phyloP scores from a whole-genome alignment of 225 moss, liverwort and hornwort species.

The Rhytidiadelphus loreus region DNA sequence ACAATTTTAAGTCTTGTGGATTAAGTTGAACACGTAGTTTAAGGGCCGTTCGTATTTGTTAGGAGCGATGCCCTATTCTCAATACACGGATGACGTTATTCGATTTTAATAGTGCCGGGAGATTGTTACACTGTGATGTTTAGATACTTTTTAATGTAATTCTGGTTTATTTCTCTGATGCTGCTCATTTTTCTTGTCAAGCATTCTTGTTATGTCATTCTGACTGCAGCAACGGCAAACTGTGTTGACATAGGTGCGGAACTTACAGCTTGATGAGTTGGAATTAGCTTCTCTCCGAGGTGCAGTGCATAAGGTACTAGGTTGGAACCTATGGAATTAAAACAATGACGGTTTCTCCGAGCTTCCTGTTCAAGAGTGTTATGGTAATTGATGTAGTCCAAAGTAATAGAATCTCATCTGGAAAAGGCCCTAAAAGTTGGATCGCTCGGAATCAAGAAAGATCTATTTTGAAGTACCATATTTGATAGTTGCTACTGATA shows the following conservation, averaged over 20 bases:
- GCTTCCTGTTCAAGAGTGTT: background rate
- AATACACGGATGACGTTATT: background rate
- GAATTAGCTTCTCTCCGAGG: slow-evolving; percentile 96
- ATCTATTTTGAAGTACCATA: background rate
- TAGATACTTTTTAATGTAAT: background rate
- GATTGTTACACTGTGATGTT: background rate
- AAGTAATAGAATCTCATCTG: background rate
- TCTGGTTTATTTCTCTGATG: background rate
- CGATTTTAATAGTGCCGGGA: background rate
- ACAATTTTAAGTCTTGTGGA: background rate
- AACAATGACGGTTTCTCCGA: background rate
- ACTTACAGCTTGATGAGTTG: slow-evolving; percentile 95
- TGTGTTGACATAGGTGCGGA: slow-evolving; percentile 61
- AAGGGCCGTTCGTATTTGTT: background rate
- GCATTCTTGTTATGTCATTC: background rate
- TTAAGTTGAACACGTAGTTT: background rate
- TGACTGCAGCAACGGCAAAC: background rate
- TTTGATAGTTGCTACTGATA: background rate
- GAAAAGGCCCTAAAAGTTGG: background rate
- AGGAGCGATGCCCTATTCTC: background rate
- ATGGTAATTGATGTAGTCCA: background rate
- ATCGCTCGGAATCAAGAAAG: background rate
- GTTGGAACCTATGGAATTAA: background rate
- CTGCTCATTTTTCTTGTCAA: background rate
- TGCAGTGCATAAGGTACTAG: slow-evolving; percentile 75